Conservation (phyloP, 2,329 filamentous ascomycete species). For the Xylaria sp. region DNA sequence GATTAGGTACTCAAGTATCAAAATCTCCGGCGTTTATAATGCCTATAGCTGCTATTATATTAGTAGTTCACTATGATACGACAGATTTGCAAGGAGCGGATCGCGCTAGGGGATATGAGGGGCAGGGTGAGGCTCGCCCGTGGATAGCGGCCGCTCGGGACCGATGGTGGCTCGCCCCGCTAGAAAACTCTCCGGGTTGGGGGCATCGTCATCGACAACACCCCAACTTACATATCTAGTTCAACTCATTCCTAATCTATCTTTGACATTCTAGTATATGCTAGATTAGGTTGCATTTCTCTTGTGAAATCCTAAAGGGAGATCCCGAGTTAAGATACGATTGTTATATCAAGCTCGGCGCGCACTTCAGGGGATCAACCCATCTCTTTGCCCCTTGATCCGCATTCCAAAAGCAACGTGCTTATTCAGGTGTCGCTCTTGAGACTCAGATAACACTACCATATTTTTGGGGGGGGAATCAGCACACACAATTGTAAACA, state of each 20-base stretch:
- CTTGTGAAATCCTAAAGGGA: not conserved
- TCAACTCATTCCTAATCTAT: not conserved
- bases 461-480: too few relatives aligned
- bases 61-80: too few relatives aligned
- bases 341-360: not conserved
- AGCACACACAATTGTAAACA: slow-evolving; percentile 17
- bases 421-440: not conserved
- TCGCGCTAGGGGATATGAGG: too few relatives aligned
- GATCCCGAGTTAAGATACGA: not conserved
- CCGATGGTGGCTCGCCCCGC: slow-evolving; percentile 11
- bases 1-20: too few relatives aligned
- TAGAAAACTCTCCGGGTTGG: not conserved
- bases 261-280: not conserved
- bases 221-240: too few relatives aligned
- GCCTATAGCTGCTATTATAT: too few relatives aligned
- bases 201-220: slow-evolving; percentile 16
- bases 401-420: not conserved
- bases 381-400: not conserved
- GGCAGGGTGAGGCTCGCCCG: not conserved
- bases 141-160: slow-evolving; percentile 6
- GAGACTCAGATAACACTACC: not conserved
- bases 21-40: too few relatives aligned
- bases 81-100: too few relatives aligned
- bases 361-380: not conserved
- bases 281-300: not conserved